These are phyloP conservation scores for Mycena citricolor DNA, from an alignment of 1,284 basidiomycete genomes.

Conservation along the genomic window DNA sequence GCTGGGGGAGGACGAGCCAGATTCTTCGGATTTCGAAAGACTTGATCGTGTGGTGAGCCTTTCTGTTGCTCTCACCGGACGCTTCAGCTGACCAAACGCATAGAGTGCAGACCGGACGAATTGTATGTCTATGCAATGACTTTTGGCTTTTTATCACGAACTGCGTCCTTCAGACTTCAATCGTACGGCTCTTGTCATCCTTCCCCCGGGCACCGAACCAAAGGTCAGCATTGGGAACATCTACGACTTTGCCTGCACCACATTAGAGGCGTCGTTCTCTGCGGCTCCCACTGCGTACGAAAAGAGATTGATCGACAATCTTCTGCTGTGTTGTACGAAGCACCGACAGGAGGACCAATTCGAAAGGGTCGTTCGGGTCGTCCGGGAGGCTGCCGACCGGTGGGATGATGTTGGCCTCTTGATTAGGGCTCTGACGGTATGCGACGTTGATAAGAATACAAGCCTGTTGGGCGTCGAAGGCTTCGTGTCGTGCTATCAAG, in stretches of 20 bases:
- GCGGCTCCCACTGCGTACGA: slow-evolving; percentile 8
- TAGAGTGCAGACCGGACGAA: no score
- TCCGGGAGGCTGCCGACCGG: slow-evolving; percentile 10
- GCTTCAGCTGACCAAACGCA: no score
- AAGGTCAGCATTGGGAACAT: slow-evolving; percentile 11
- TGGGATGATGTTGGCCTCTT: slow-evolving; percentile 17
- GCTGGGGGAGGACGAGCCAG: slow-evolving; percentile 1
- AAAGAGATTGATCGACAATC: neutral
- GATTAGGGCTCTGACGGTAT: slow-evolving; percentile 2
- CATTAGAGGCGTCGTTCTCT: neutral
- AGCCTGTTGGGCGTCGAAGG: slow-evolving; percentile 13
- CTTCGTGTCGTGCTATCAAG: slow-evolving; percentile 17
- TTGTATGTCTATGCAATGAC: neutral
- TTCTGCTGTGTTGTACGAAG: slow-evolving; percentile 2
- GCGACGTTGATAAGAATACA: slow-evolving; percentile 1
- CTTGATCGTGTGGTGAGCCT: slow-evolving; percentile 10
- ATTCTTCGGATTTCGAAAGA: slow-evolving; percentile 1
- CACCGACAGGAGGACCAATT: neutral
- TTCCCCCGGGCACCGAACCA: slow-evolving; percentile 1
- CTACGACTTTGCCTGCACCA: slow-evolving; percentile 4
- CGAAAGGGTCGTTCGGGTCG: neutral
- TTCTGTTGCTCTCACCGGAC: no score
- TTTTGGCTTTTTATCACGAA: neutral
- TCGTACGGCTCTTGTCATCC: slow-evolving; percentile 13
- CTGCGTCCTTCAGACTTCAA: no score